Evolutionary conservation across 2,329 filamentous ascomycete species (phyloP).

Genomic region (Aspergillus tanneri): DNA sequence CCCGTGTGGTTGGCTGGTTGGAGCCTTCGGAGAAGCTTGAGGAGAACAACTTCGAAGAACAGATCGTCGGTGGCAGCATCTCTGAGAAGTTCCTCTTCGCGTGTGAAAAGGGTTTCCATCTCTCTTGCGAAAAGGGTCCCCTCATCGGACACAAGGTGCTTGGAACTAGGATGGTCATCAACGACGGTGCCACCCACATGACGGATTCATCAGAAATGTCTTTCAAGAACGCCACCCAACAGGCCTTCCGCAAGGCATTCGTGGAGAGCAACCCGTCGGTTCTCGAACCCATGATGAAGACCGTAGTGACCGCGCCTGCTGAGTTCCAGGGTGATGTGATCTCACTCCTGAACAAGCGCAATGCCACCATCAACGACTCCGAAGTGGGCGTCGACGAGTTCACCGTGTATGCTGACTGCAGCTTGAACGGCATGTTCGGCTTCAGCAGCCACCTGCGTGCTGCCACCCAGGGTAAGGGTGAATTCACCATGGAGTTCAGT

Average conservation of each 20-base stretch:
- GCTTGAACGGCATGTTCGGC: constrained; percentile 95
- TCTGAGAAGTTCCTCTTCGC: constrained; percentile 94
- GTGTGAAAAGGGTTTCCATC: constrained; percentile 90
- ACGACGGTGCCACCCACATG: constrained; percentile 94
- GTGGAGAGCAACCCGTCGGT: constrained; percentile 75
- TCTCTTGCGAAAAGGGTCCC: constrained; percentile 79
- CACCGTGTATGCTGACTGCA: constrained; percentile 86
- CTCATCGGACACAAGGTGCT: constrained; percentile 91
- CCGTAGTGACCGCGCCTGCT: constrained; percentile 87
- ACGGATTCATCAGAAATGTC: constrained; percentile 97
- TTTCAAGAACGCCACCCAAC: constrained; percentile 90
- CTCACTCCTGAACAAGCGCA: constrained; percentile 93
- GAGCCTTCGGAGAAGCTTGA: constrained; percentile 75
- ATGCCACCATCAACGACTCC: constrained; percentile 90
- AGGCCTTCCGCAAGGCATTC: constrained; percentile 96
- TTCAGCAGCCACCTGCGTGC: constrained; percentile 89
- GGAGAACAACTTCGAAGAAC: constrained; percentile 80
- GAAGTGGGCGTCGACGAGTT: constrained; percentile 94
- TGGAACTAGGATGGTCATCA: constrained; percentile 85
- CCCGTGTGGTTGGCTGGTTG: constrained; percentile 86
- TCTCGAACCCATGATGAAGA: constrained; percentile 97
- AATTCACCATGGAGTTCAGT: constrained; percentile 98
- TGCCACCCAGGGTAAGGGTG: constrained; percentile 95
- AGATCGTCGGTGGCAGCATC: constrained; percentile 85
- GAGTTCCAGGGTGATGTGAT: constrained; percentile 98